These are phyloP conservation scores for Mortierella antarctica DNA, from an alignment of 192 early-diverging fungal species.

Conservation along the genomic window DNA sequence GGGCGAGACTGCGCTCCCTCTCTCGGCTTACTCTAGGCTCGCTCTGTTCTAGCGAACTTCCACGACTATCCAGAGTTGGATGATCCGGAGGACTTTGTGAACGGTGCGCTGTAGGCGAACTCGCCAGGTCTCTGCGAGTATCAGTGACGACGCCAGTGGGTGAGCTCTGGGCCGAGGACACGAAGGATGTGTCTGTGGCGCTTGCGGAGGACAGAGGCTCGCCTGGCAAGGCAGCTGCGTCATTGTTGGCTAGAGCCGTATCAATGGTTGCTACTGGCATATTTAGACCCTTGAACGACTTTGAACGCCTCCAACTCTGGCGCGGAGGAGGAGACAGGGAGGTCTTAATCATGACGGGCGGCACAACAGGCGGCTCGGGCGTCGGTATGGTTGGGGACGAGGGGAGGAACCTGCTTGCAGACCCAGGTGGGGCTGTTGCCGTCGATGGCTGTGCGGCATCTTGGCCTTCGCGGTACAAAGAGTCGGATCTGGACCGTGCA, in stretches of 20 bases:
- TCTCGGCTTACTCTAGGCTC: slow-evolving; percentile 3
- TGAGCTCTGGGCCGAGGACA: slow-evolving; percentile 16
- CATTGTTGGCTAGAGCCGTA: background rate
- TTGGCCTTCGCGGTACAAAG: background rate
- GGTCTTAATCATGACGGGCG: background rate
- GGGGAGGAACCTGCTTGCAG: background rate
- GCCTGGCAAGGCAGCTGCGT: background rate
- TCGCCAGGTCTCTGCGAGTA: too few species aligned
- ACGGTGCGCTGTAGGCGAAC: background rate
- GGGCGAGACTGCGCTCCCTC: background rate
- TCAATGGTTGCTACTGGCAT: background rate
- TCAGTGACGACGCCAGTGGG: slow-evolving; percentile 3
- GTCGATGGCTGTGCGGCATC: background rate
- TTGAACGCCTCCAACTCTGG: slow-evolving; percentile 40
- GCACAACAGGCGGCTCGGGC: background rate
- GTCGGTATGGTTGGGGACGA: background rate
- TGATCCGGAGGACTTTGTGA: background rate
- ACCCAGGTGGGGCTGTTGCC: background rate
- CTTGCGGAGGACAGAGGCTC: slow-evolving; percentile 1
- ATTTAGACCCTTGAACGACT: slow-evolving; percentile 18
- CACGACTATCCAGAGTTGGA: background rate
- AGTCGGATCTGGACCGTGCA: slow-evolving; percentile 34
- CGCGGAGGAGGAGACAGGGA: slow-evolving; percentile 46
- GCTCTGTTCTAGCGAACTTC: background rate
- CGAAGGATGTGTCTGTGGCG: slow-evolving; percentile 3